phyloP scores from a whole-genome alignment of 2,329 filamentous ascomycete species.

The Aulographum hederae region DNA sequence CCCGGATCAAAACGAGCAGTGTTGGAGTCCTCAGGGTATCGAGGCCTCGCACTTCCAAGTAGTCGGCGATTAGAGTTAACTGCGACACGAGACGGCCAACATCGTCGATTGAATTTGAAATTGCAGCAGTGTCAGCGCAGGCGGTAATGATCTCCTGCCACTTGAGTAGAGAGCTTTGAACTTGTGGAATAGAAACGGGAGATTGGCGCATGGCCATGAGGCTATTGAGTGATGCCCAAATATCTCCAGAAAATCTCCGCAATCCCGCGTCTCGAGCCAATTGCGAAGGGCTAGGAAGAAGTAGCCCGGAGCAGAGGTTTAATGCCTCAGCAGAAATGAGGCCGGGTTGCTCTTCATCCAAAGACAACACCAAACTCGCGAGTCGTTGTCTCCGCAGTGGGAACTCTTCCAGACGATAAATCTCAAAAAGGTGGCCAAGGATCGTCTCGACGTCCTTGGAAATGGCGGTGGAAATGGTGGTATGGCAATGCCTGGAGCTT shows the following conservation, averaged over 20 bases:
- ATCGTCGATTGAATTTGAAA: conserved; percentile 31
- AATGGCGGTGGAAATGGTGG: not conserved
- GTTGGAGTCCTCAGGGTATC: conserved; percentile 29
- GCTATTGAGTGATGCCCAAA: no score
- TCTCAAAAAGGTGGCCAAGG: conserved; percentile 9
- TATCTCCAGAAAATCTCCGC: no score
- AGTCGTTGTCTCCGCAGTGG: conserved; percentile 16
- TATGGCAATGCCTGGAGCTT: conserved; percentile 4
- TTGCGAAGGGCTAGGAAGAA: not conserved
- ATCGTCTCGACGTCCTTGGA: conserved; percentile 6
- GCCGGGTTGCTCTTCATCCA: conserved; percentile 25
- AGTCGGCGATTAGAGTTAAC: conserved; percentile 35
- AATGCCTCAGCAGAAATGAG: conserved; percentile 39
- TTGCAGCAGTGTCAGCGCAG: conserved; percentile 15
- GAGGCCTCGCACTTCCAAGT: conserved; percentile 37
- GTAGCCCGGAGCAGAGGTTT: conserved; percentile 3
- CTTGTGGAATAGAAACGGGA: not conserved
- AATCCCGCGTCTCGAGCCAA: not conserved
- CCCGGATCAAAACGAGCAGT: conserved; percentile 24
- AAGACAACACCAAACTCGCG: no score
- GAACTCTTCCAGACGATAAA: conserved; percentile 13
- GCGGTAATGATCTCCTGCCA: conserved; percentile 23
- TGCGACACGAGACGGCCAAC: conserved; percentile 29
- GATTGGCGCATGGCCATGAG: no score
- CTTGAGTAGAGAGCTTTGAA: conserved; percentile 3